These are phyloP conservation scores for Hyphodiscus sp. DNA, from an alignment of 2,329 filamentous ascomycete genomes.

Conservation along the genomic window DNA sequence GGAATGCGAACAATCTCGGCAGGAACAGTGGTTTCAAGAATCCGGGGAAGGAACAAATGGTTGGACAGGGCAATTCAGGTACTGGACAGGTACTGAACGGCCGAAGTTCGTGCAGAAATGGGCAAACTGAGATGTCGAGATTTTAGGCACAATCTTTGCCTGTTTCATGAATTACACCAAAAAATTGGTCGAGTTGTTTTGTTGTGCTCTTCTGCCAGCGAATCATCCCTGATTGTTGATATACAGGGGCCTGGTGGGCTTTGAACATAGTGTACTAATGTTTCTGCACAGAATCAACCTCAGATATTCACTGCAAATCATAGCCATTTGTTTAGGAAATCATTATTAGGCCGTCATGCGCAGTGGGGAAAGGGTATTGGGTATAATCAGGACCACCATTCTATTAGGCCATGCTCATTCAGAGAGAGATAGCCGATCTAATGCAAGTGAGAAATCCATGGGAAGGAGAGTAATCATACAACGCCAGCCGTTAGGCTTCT, in stretches of 20 bases:
- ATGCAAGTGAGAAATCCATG: background rate
- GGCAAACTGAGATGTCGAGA: background rate
- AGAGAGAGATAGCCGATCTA: background rate
- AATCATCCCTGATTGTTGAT: background rate
- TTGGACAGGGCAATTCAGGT: conserved; percentile 9
- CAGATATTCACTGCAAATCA: background rate
- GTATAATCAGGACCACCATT: background rate
- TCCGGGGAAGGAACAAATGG: conserved; percentile 25
- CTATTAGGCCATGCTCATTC: conserved; percentile 2
- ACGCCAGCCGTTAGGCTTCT: background rate
- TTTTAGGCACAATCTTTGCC: background rate
- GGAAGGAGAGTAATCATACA: background rate
- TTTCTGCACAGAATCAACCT: background rate
- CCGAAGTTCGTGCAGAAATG: background rate
- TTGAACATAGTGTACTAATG: no score
- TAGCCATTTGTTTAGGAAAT: background rate
- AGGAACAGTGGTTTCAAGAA: conserved; percentile 21
- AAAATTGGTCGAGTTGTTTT: background rate
- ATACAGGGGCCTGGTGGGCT: no score
- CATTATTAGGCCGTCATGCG: background rate
- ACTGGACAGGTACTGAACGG: background rate
- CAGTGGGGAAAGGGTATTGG: background rate
- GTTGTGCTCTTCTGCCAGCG: background rate
- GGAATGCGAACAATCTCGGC: conserved; percentile 10
- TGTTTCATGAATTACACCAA: background rate